Conservation (phyloP, 768 basidiomycete genomes). For the Mrakia frigida region DNA sequence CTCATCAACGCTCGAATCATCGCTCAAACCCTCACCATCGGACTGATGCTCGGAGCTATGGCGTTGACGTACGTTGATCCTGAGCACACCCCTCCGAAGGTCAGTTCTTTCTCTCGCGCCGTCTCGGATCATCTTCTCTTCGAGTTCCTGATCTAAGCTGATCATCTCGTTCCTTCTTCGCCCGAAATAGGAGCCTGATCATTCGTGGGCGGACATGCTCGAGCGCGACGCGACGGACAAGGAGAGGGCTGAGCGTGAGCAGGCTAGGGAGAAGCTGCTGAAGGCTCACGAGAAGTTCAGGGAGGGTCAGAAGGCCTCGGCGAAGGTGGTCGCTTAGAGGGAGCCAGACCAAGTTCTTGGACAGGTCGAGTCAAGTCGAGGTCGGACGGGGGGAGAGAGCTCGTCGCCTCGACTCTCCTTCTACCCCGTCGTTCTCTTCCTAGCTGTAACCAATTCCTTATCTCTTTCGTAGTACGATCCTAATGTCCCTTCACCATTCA, state of each 20-base stretch:
- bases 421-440: background rate
- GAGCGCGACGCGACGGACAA: background rate
- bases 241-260: background rate
- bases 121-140: too few relatives aligned
- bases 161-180: too few relatives aligned
- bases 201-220: background rate
- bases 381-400: too few relatives aligned
- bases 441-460: background rate
- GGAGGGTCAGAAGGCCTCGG: background rate
- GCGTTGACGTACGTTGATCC: background rate
- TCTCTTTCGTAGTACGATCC: background rate
- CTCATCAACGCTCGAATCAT: conserved; percentile 28
- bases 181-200: background rate
- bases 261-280: background rate
- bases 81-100: background rate
- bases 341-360: too few relatives aligned
- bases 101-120: background rate
- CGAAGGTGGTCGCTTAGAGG: background rate
- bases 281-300: background rate
- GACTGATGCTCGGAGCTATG: conserved; percentile 9
- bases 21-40: conserved; percentile 19
- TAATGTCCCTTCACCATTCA: background rate
- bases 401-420: too few relatives aligned
- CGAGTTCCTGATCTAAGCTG: background rate
- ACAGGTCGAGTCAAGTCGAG: too few relatives aligned